Base-by-base conservation (phyloP, 2,329 filamentous ascomycete species). In the Claviceps sp. region DNA sequence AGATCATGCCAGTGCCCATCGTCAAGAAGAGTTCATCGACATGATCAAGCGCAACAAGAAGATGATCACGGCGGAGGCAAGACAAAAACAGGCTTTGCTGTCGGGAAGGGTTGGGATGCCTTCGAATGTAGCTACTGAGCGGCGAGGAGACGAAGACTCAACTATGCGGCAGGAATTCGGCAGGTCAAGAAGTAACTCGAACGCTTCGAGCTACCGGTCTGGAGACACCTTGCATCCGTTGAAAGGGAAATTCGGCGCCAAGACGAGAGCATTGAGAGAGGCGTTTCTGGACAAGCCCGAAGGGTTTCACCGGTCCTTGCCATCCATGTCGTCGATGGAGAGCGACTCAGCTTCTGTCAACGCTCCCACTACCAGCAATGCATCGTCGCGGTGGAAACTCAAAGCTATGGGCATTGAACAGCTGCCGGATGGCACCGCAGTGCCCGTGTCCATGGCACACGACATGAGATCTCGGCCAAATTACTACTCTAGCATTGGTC, bases 391-490 rank as follows among this genome's bases (percentile, higher is more conserved):
- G 41, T 75, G 72, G 72, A 63, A 66, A 5, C 63, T 75, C 53
- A 74, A 73, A 50, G 71, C 72, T 43, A 73, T 74, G 71, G 72
- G 71, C 9, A 68, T 79, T 18, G 73, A 77, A 2, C 73, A 71
- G 55, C 72, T 77, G 69, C 69, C 73, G 4, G 71, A 79, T 55
- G 71, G 76, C n/a, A 70, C 73, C 47, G 76, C 74, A 55, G 58
- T 78, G 2, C 76, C 76, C 5, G 76, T 79, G 55, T 67, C 69
- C 2, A 65, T 80, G 42, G 74, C 73, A 13, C 58, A 69, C 38
- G 70, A 75, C 26, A 70, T 74, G 53, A 47, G 43, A 20, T 50
- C 43, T 18, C 37, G 48, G 11, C 47, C 47, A 5, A 48, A 13
- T 3, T 50, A 37, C 20, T 48, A 55, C 22, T 30, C 51, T 16